Conservation (phyloP, 345 rosid species). For the Capsella bursapastoris region DNA sequence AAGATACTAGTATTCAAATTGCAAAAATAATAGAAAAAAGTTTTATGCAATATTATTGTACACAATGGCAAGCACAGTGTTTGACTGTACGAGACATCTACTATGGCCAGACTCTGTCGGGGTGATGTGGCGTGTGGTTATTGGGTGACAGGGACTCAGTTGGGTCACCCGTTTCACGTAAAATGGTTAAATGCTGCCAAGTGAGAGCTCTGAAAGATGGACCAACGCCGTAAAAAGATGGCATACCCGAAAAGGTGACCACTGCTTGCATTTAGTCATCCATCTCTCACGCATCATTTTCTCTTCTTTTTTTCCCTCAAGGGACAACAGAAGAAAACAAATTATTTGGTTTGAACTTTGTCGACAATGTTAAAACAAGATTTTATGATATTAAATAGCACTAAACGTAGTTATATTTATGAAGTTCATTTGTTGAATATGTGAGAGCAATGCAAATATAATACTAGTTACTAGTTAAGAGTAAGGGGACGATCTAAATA, state of each 20-base stretch:
- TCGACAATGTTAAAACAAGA: neutral
- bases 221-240: conserved; percentile 40
- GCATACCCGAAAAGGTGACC: conserved; percentile 29
- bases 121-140: conserved; percentile 15
- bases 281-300: neutral
- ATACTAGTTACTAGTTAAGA: neutral
- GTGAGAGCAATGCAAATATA: neutral
- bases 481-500: neutral
- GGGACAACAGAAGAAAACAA: neutral
- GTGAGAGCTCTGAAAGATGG: conserved; percentile 16
- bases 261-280: conserved; percentile 17
- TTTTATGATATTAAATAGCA: neutral
- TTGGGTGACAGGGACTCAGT: neutral
- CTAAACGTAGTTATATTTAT: neutral
- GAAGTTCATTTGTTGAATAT: neutral
- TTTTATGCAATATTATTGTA: neutral
- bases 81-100: conserved; percentile 19
- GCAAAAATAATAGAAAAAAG: too few species aligned
- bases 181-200: conserved; percentile 33
- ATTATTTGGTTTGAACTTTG: neutral
- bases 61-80: conserved; percentile 19
- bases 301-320: neutral
- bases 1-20: neutral
- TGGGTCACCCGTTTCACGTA: conserved; percentile 2
- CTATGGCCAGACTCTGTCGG: conserved; percentile 21